Conservation (phyloP, 1,284 basidiomycete genomes). For the Erythrobasidium hasegawianum region DNA sequence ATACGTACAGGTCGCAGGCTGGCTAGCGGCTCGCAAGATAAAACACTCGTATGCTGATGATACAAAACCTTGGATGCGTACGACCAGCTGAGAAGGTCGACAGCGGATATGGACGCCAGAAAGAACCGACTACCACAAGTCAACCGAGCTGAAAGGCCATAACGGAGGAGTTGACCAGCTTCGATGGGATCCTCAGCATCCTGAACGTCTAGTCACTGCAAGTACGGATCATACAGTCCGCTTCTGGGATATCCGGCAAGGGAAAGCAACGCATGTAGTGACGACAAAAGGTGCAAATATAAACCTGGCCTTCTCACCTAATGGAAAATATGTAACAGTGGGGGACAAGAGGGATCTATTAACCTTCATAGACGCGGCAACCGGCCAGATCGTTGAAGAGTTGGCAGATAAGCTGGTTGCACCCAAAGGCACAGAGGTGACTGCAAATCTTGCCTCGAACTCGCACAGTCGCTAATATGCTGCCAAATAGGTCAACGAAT, state of each 20-base stretch:
- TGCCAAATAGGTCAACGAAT: constrained; percentile 32
- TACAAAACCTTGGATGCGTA: no score
- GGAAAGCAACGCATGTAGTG: constrained; percentile 29
- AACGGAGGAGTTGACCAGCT: constrained; percentile 30
- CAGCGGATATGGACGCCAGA: constrained; percentile 36
- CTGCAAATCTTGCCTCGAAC: no score
- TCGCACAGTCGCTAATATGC: no score
- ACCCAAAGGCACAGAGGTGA: constrained; percentile 17
- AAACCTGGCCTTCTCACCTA: constrained; percentile 32
- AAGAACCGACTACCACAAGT: constrained; percentile 31
- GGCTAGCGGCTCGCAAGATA: constrained; percentile 31
- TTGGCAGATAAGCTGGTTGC: constrained; percentile 7
- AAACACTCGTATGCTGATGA: constrained; percentile 15
- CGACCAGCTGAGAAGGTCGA: no score
- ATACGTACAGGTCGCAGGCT: constrained; percentile 22
- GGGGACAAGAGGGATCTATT: constrained; percentile 32
- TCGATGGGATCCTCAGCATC: constrained; percentile 34
- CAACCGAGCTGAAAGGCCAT: constrained; percentile 34
- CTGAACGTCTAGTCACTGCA: constrained; percentile 33
- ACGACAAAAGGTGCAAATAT: constrained; percentile 26
- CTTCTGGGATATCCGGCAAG: constrained; percentile 37
- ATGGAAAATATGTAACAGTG: constrained; percentile 27
- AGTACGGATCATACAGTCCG: constrained; percentile 33
- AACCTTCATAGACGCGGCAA: constrained; percentile 27
- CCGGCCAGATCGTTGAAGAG: constrained; percentile 32